Base-by-base conservation (phyloP, 2,329 filamentous ascomycete genomes). In the Plenodomus lindquistii region DNA sequence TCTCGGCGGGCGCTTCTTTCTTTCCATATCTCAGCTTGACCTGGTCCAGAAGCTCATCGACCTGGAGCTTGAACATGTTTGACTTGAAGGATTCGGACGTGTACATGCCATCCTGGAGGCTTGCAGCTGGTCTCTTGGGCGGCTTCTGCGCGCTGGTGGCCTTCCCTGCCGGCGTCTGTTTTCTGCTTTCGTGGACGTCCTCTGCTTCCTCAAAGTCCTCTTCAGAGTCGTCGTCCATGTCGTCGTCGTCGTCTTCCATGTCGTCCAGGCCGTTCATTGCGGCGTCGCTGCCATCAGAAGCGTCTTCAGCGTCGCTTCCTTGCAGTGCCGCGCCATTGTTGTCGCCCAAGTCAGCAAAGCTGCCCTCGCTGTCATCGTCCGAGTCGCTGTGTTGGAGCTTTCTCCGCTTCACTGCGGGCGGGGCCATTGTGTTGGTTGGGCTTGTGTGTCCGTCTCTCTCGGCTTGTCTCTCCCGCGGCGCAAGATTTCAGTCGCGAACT, bases 61-160 rank as follows among this genome's bases (percentile, higher is more conserved):
- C 76, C 64, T 88, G 85, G 9, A 88, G 70, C 65, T 86, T 86
- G 73, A 88, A 87, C 47, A 86, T 74, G 64, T 79, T 85, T 37
- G 83, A 85, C 63, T 85, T 85, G 75, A 82, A 86, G n/a, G 80
- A 76, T 40, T 81, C 81, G 24, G 75, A 77, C 17, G 71, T 73
- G 63, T 78, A 81, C 20, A 74, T 68, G 42, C 73, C 74, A 34
- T 70, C 68, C 31, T 66, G 63, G 8, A 62, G 59, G 18, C 54
- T 59, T 31, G 57, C 46, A 31, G 63, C 63, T 40, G 55, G 54
- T 52, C 58, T 54, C 42, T 63, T 70, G 16, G 43, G 48, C 15
- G 54, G 39, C 46, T 62, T 61, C 16, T 52, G 21, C 31, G 48
- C 46, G 24, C 47, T 52, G 22, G 40, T 50, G 31, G 50, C 43